phyloP scores from a whole-genome alignment of 1,284 basidiomycete genomes.

The Ustilago esculenta region DNA sequence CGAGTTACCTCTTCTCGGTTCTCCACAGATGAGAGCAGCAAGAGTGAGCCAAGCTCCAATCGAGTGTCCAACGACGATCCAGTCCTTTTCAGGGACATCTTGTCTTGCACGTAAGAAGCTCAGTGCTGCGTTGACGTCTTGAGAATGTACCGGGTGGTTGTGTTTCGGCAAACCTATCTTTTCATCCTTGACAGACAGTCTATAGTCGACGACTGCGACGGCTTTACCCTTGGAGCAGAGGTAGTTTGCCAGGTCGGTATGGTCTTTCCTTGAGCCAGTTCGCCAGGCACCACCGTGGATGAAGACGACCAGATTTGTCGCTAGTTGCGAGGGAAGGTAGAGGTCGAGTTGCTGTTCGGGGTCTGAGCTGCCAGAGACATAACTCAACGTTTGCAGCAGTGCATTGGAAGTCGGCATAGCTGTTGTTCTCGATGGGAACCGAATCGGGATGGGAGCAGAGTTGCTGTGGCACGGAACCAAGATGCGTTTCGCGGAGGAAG shows the following conservation, averaged over 20 bases:
- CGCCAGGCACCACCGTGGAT: slow-evolving; percentile 52
- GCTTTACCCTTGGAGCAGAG: slow-evolving; percentile 23
- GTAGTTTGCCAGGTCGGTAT: slow-evolving; percentile 27
- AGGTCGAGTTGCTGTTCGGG: slow-evolving; percentile 43
- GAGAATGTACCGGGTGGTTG: slow-evolving; percentile 32
- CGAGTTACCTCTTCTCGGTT: not conserved
- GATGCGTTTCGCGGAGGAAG: too few species aligned
- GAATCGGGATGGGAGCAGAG: too few species aligned
- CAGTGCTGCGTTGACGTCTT: slow-evolving; percentile 36
- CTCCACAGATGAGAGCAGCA: slow-evolving; percentile 17
- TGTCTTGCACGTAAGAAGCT: slow-evolving; percentile 9
- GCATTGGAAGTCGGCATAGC: not conserved
- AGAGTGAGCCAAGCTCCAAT: slow-evolving; percentile 43
- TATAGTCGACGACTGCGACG: slow-evolving; percentile 44
- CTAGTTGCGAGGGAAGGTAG: slow-evolving; percentile 15
- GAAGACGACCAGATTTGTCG: slow-evolving; percentile 25
- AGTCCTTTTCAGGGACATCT: slow-evolving; percentile 15
- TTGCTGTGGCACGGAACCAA: too few species aligned
- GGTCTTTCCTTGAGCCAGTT: slow-evolving; percentile 29
- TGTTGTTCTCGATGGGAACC: too few species aligned
- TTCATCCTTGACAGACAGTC: slow-evolving; percentile 34
- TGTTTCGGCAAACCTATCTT: slow-evolving; percentile 6
- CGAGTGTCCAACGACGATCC: slow-evolving; percentile 42
- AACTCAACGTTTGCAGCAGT: slow-evolving; percentile 8
- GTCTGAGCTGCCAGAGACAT: slow-evolving; percentile 21